Evolutionary conservation across 2,329 filamentous ascomycete genomes (phyloP), one percentile per base, ranked within the genome.

Genomic region (Cercospora zeina): DNA sequence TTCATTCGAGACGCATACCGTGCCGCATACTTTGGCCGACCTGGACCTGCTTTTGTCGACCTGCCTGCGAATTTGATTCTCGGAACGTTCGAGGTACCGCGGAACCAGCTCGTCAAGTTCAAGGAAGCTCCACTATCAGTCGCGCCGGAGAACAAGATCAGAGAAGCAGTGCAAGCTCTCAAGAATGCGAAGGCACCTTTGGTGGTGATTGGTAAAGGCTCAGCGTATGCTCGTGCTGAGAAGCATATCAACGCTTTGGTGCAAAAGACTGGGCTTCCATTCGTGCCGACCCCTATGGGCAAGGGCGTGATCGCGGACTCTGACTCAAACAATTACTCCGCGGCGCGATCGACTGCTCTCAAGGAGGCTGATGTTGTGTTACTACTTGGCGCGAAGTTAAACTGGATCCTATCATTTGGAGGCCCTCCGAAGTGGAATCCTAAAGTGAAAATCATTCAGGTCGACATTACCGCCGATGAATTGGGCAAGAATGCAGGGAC

Each of bases 331-430:
- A 85, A 85, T 67, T 77, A 76, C 14, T 82, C 83, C 2, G 80
- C 82, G 51, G 82, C 83, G 3, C 77, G 83, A 59, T 83, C 81
- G 47, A 76, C 80, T 14, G 83, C 82, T 3, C 72, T 85, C 42
- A 81, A 80, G 67, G 72, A 79, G 42, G 81, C 83, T 2, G 83
- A 85, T 68, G 79, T 85, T 1, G 80, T 85, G 14, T 70, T 85
- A 3, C 73, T 85, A 2, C 75, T 85, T 1, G 82, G 82, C 4
- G 83, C 82, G 2, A 77, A 81, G 36, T 71, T 85, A 45, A 85
- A 85, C 64, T 85, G 83, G 83, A 85, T 85, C 55, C 74, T 85
- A 3, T 82, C 84, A 63, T 85, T 81, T 64, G 83, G 83, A 7
- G 78, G 82, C 60, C 66, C 80, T 11, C 82, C 83, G 0, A 84